Evolutionary conservation across 179 eudicot genomes (phyloP).

Genomic region (Silene vulgaris): DNA sequence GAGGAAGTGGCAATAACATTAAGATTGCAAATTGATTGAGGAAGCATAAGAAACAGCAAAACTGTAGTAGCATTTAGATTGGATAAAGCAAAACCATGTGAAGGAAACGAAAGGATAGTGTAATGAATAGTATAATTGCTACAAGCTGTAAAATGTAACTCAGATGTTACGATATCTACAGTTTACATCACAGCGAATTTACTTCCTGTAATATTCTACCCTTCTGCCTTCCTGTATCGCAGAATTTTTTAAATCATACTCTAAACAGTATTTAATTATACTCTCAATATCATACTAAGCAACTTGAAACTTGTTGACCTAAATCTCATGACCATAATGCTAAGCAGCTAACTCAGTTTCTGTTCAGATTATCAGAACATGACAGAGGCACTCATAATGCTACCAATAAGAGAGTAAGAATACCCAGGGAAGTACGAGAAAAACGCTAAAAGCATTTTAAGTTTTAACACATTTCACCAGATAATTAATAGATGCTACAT

Average conservation of each 20-base stretch:
- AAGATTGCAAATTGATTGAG: conserved; percentile 13
- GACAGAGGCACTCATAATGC: background rate
- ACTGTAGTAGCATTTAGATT: conserved; percentile 9
- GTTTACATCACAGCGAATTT: background rate
- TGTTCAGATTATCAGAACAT: background rate
- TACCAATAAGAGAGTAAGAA: background rate
- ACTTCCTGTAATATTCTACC: background rate
- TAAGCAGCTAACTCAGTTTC: background rate
- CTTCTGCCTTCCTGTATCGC: background rate
- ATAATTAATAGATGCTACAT: background rate
- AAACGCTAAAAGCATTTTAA: background rate
- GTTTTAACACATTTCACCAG: background rate
- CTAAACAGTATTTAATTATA: no score
- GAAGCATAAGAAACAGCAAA: conserved; percentile 4
- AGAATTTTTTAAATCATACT: background rate
- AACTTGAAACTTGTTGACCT: background rate
- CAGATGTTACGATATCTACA: background rate
- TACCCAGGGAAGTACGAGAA: background rate
- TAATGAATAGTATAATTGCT: no score
- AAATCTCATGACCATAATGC: background rate
- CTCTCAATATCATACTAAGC: background rate
- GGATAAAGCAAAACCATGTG: conserved; percentile 5
- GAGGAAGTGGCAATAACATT: conserved; percentile 10
- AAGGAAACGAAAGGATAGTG: background rate
- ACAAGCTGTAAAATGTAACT: background rate